Conservation (phyloP, 371 early-diverging fungal species). For the Batkoa obscura region DNA sequence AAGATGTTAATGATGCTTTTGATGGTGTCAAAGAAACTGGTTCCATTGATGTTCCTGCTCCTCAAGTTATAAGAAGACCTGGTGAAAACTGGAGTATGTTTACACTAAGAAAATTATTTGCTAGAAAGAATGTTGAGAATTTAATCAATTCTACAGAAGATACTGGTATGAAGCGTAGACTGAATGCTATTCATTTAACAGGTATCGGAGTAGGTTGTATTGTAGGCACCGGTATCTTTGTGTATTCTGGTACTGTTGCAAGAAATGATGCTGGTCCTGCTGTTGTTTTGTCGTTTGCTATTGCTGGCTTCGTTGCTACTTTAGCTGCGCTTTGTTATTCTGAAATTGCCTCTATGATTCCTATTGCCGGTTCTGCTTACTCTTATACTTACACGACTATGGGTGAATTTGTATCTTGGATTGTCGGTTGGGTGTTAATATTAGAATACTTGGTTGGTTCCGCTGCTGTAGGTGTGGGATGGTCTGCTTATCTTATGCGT, state of each 20-base stretch:
- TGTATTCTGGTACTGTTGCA: constrained; percentile 37
- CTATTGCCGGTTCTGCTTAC: constrained; percentile 73
- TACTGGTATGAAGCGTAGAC: not conserved
- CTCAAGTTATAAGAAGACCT: not conserved
- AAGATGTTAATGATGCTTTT: too few species aligned
- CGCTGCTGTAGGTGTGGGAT: constrained; percentile 46
- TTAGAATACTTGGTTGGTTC: constrained; percentile 64
- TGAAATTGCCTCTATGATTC: constrained; percentile 68
- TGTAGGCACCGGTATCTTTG: constrained; percentile 41
- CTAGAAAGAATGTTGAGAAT: not conserved
- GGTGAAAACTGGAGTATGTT: not conserved
- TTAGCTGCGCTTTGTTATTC: constrained; percentile 61
- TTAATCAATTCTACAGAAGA: not conserved
- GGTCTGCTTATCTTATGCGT: constrained; percentile 56
- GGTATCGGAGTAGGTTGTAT: constrained; percentile 39
- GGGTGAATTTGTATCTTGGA: constrained; percentile 70
- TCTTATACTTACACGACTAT: constrained; percentile 65
- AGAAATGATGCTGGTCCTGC: constrained; percentile 59
- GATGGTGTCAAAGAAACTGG: too few species aligned
- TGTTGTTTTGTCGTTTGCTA: constrained; percentile 51
- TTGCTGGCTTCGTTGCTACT: constrained; percentile 49
- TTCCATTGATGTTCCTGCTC: too few species aligned
- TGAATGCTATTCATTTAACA: constrained; percentile 11
- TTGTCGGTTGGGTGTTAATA: constrained; percentile 66
- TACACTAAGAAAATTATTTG: constrained; percentile 17